Evolutionary conservation across 2,329 filamentous ascomycete species (phyloP).

Genomic region (Elsinoe ampelina): DNA sequence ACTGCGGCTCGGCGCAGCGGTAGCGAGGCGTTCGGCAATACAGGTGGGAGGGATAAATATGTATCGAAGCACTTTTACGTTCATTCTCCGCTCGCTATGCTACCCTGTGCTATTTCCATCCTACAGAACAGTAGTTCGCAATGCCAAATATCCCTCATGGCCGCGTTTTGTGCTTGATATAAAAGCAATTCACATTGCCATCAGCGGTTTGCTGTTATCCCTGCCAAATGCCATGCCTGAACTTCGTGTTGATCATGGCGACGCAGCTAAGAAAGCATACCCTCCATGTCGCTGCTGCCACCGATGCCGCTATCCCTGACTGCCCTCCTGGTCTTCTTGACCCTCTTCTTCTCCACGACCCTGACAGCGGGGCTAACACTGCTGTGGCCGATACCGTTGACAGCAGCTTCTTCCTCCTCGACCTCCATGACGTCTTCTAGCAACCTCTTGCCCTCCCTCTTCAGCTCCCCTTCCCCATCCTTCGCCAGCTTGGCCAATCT

Average conservation of each 20-base stretch:
- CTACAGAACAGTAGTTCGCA: background rate
- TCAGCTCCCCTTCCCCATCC: background rate
- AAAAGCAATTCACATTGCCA: background rate
- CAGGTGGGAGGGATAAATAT: too few relatives aligned
- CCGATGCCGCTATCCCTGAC: conserved; percentile 13
- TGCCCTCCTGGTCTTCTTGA: conserved; percentile 7
- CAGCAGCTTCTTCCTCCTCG: background rate
- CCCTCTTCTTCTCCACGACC: conserved; percentile 2
- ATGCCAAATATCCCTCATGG: background rate
- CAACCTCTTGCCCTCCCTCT: conserved; percentile 9
- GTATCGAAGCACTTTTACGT: too few relatives aligned
- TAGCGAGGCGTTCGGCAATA: background rate
- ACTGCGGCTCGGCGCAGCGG: too few relatives aligned
- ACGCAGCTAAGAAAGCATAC: background rate
- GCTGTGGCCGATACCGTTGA: background rate
- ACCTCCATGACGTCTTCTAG: background rate
- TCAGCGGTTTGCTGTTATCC: background rate
- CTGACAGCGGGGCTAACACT: background rate
- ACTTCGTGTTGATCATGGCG: too few relatives aligned
- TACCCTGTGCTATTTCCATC: conserved; percentile 1
- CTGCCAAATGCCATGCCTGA: too few relatives aligned
- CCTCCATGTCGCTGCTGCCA: background rate
- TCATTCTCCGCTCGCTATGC: background rate
- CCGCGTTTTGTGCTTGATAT: background rate
- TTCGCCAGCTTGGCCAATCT: background rate